phyloP scores from a whole-genome alignment of 257 asterid genomes.

The Solanum raphanifolium region DNA sequence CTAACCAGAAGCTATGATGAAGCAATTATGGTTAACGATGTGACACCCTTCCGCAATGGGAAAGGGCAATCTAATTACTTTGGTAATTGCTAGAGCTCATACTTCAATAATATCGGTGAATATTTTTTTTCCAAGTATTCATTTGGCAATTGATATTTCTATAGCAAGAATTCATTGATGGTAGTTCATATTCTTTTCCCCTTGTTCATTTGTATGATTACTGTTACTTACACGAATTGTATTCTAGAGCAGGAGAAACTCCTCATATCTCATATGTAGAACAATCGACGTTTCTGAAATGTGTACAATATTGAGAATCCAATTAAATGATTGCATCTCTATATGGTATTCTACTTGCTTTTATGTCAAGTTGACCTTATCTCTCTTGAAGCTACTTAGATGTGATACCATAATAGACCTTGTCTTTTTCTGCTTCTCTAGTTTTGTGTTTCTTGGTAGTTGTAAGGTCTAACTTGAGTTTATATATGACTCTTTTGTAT shows the following conservation, averaged over 20 bases:
- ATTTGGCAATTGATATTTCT: constrained; percentile 11
- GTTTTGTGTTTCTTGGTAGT: not conserved
- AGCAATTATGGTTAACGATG: not conserved
- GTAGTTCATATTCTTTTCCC: constrained; percentile 10
- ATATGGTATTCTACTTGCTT: not conserved
- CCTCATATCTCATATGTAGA: constrained; percentile 5
- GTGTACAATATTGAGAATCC: not conserved
- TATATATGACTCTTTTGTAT: not conserved
- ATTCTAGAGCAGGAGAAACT: constrained; percentile 23
- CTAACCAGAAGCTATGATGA: constrained; percentile 60
- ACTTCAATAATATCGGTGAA: not conserved
- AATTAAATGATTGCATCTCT: not conserved
- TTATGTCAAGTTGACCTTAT: not conserved
- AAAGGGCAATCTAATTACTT: not conserved
- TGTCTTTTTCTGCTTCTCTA: not conserved
- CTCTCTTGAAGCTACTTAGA: not conserved
- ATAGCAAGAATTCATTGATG: constrained; percentile 12
- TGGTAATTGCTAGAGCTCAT: not conserved
- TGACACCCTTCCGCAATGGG: not conserved
- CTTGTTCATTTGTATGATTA: constrained; percentile 16
- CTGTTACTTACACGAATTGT: constrained; percentile 22
- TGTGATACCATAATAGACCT: not conserved
- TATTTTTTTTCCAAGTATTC: constrained; percentile 5
- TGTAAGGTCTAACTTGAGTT: not conserved
- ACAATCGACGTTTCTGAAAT: not conserved